Evolutionary conservation across 1,284 basidiomycete species (phyloP), one percentile per base, ranked within the genome.

Genomic region (Irpex sp.): DNA sequence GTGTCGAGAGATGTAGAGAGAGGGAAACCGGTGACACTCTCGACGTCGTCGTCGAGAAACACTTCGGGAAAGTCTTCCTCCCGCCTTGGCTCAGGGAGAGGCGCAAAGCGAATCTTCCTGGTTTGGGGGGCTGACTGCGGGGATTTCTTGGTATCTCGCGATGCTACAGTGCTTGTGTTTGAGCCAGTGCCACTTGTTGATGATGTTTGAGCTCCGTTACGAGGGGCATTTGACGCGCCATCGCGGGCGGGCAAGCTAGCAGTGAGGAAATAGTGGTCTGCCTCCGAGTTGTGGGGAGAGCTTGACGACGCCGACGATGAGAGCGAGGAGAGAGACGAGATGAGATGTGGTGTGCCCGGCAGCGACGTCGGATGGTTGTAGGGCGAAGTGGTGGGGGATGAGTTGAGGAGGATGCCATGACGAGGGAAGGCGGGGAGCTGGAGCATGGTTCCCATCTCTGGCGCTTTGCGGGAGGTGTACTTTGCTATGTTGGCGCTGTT

Each of bases 71-170:
- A 62, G 46, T 76, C 77, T 19, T 84, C 81, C 56, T 78, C 74
- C 59, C 84, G 77, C n/a, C 84, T 79, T 13, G 88, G 88, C 64
- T 89, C 87, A 3, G 90, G 90, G n/a, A 92, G 82, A 1, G 90
- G 90, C 0, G 90, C 90, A 66, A 92, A 92, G 65, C 88, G 85
- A 31, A 55, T 55, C 53, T 55, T 75, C 70, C 83, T 75, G 63
- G 77, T 64, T 65, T 72, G 67, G 4, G 70, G 67, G 15, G 68
- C 61, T 6, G 74, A 74, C 60, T 61, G 64, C 17, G 65, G 61
- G 53, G 68, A 58, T 56, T 68, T 71, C 19, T 46, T 37, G 5
- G 53, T 59, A 13, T 58, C 49, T n/a, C 60, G 37, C 13, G 61
- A 51, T 5, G 54, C n/a, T 11, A 58, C 39, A 4, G 64, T 11